Percentiles rank a stretch among this genome's conserved stretches.
phyloP scores from a whole-genome alignment of 73 alveolate genomes.

The Paramecium primaurelia region DNA sequence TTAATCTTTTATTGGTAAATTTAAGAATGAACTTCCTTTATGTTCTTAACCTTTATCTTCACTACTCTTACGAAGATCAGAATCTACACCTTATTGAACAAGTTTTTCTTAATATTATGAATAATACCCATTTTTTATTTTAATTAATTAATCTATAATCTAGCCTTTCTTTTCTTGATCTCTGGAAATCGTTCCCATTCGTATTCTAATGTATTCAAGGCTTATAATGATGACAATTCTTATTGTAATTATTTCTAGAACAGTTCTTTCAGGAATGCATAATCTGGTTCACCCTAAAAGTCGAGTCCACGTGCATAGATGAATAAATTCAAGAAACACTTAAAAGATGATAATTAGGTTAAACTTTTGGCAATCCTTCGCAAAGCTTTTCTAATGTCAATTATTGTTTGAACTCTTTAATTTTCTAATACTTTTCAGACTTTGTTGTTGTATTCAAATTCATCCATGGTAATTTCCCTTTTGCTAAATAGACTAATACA shows the following conservation, averaged over 20 bases:
- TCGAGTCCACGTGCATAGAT: conserved; percentile 64
- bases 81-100: neutral
- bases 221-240: neutral
- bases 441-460: conserved; percentile 61
- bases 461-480: conserved; percentile 71
- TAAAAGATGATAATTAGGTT: neutral
- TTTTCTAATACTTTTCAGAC: conserved; percentile 42
- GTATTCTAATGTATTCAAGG: neutral
- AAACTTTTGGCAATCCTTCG: conserved; percentile 67
- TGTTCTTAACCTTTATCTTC: conserved; percentile 10
- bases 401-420: neutral
- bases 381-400: conserved; percentile 40
- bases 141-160: neutral
- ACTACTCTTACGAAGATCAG: neutral
- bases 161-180: neutral
- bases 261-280: conserved; percentile 63
- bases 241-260: neutral
- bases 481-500: conserved; percentile 63
- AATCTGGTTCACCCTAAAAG: conserved; percentile 71
- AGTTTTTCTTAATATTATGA: neutral
- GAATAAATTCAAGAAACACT: conserved; percentile 40
- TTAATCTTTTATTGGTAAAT: neutral
- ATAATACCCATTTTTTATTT: neutral
- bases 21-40: neutral
- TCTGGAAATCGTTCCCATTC: conserved; percentile 26